Base-by-base conservation (phyloP, 768 basidiomycete species). In the Stropharia rugosoannulata region DNA sequence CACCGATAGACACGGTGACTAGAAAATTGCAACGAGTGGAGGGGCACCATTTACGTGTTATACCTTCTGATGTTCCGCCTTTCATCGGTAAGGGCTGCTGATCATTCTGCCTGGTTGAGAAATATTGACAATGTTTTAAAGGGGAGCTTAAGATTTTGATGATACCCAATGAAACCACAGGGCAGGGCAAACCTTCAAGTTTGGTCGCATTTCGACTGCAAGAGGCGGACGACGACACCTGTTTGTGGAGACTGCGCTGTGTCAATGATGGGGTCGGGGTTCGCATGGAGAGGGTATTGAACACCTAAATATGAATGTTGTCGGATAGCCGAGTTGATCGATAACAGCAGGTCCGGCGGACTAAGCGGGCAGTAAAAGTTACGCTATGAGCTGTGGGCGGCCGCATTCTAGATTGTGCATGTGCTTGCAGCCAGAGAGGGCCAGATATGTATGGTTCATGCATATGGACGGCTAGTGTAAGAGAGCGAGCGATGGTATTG, bases 171-270 rank as follows among this genome's bases (percentile, higher is more conserved):
- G 59, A 49, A 42, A 58, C 35, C 50, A 52, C 10, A 51, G 29
- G 32, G 49, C 32, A 44, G 10, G 39, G 40, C 36, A 49, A 57
- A 16, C 59, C 49, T 8, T 32, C 51, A 18, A 52, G 42, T 29
- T 42, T 35, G 32, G 80, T 79, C 5, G 73, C 75, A 11, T 66
- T 90, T 32, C 80, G 87, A 35, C 68, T 91, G 45, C 80, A 77
- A 48, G 83, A 83, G 59, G 79, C 79, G 16, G 85, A 87, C 4
- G 89, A 89, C 39, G 84, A 85, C 32, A 80, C 86, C 27, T 89
- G 87, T 64, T 65, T 91, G 44, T 91, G 89, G 88, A 80, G 84
- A 47, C 51, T 90, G 56, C 83, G 86, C 27, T 81, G 83, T 62
- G 73, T 70, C 10, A 78, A 85, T 49, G 63, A 60, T 13, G 68